Evolutionary conservation across 768 basidiomycete species (phyloP).

Genomic region (Leccinum longicurvipes): DNA sequence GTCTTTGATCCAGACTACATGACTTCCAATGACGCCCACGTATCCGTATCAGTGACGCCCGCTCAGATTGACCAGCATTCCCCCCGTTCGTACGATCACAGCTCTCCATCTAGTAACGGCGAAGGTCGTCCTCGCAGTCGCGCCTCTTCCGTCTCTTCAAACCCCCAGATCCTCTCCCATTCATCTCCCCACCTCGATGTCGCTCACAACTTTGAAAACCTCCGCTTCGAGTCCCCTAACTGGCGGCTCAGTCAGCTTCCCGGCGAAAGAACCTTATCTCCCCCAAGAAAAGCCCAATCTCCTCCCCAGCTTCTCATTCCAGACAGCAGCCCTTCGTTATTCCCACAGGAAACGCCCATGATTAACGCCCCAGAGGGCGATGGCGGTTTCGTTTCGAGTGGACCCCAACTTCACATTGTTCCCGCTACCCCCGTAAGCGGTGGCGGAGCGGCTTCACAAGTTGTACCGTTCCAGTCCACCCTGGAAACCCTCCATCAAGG

Average conservation of each 20-base stretch:
- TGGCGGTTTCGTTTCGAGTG: constrained; percentile 42
- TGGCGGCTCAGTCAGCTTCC: constrained; percentile 52
- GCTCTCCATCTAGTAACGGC: constrained; percentile 61
- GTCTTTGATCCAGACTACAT: constrained; percentile 57
- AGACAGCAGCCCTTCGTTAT: constrained; percentile 43
- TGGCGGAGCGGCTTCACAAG: constrained; percentile 45
- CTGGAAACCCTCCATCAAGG: constrained; percentile 52
- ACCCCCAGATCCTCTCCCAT: constrained; percentile 38
- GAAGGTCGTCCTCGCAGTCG: constrained; percentile 51
- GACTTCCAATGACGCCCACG: constrained; percentile 27
- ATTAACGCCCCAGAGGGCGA: constrained; percentile 64
- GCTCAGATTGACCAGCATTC: constrained; percentile 35
- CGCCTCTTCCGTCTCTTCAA: constrained; percentile 68
- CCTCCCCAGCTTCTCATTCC: constrained; percentile 62
- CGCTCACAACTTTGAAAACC: constrained; percentile 53
- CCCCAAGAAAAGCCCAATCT: constrained; percentile 55
- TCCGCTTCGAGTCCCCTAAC: constrained; percentile 63
- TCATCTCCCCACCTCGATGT: constrained; percentile 58
- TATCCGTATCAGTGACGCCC: constrained; percentile 40
- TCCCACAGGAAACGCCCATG: constrained; percentile 44
- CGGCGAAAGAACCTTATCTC: constrained; percentile 35
- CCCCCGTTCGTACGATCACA: constrained; percentile 54
- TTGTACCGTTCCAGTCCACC: constrained; percentile 51
- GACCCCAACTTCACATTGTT: constrained; percentile 73
- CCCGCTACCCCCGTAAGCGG: constrained; percentile 79